Evolutionary conservation across 2,329 filamentous ascomycete genomes (phyloP).

Genomic region (Fusarium sp.): DNA sequence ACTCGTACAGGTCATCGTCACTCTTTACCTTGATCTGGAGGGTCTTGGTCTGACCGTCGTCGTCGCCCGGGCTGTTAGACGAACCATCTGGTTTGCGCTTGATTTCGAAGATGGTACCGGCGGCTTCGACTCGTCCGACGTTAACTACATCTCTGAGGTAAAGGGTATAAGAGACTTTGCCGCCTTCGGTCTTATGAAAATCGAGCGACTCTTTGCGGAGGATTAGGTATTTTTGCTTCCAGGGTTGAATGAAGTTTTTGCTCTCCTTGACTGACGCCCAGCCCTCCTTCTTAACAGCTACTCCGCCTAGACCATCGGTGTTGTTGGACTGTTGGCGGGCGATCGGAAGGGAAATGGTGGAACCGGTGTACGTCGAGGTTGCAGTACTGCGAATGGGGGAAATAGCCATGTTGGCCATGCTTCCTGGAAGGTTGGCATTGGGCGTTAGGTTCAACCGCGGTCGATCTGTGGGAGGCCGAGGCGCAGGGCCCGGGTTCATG

Average conservation of each 20-base stretch:
- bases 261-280: slow-evolving; percentile 92
- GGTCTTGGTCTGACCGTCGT: slow-evolving; percentile 83
- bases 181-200: slow-evolving; percentile 91
- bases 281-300: slow-evolving; percentile 82
- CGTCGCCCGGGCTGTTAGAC: slow-evolving; percentile 78
- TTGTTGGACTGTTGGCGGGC: slow-evolving; percentile 70
- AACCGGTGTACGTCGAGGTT: slow-evolving; percentile 61
- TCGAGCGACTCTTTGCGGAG: slow-evolving; percentile 93
- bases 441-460: slow-evolving; percentile 85
- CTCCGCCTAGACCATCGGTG: slow-evolving; percentile 72
- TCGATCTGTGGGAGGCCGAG: slow-evolving; percentile 85
- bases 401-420: slow-evolving; percentile 82
- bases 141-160: slow-evolving; percentile 88
- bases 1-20: slow-evolving; percentile 97
- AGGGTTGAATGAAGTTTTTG: slow-evolving; percentile 82
- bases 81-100: slow-evolving; percentile 77
- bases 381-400: slow-evolving; percentile 75
- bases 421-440: slow-evolving; percentile 78
- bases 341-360: slow-evolving; percentile 77
- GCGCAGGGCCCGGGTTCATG: slow-evolving; percentile 97
- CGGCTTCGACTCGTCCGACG: slow-evolving; percentile 90
- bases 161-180: slow-evolving; percentile 88
- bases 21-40: slow-evolving; percentile 94
- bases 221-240: slow-evolving; percentile 93
- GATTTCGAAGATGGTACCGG: slow-evolving; percentile 94